Conservation (phyloP, 2,329 filamentous ascomycete species). For the Ascosphaera apis region DNA sequence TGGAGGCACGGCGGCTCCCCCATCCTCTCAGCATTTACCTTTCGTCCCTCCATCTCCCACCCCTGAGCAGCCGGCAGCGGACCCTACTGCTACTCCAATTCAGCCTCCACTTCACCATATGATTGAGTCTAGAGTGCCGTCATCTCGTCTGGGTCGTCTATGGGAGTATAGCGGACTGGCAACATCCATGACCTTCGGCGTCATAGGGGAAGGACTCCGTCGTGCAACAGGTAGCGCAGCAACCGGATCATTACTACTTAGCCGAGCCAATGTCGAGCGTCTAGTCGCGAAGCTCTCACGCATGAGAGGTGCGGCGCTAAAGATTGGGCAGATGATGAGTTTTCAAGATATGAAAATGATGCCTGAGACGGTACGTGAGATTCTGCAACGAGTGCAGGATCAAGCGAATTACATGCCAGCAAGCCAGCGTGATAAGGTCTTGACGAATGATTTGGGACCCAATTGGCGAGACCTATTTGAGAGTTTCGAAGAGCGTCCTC, state of each 20-base stretch:
- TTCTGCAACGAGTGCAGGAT: slow-evolving; percentile 85
- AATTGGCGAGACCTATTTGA: slow-evolving; percentile 69
- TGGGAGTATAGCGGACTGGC: slow-evolving; percentile 92
- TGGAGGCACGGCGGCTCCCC: not conserved
- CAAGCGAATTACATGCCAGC: slow-evolving; percentile 95
- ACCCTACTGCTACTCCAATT: too few relatives aligned
- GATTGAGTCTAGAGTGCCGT: slow-evolving; percentile 72
- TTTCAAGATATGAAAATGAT: slow-evolving; percentile 93
- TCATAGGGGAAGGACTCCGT: slow-evolving; percentile 63
- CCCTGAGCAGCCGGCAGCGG: too few relatives aligned
- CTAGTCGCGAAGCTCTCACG: slow-evolving; percentile 79
- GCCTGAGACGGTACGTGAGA: slow-evolving; percentile 63
- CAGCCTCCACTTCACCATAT: slow-evolving; percentile 37
- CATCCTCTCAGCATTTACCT: not conserved
- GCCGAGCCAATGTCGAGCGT: slow-evolving; percentile 73
- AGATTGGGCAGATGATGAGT: slow-evolving; percentile 93
- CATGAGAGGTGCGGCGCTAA: slow-evolving; percentile 93
- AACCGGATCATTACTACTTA: slow-evolving; percentile 62
- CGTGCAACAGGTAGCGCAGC: slow-evolving; percentile 43
- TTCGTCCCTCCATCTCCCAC: not conserved
- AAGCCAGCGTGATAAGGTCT: slow-evolving; percentile 71
- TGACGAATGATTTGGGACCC: slow-evolving; percentile 52
- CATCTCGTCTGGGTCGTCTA: slow-evolving; percentile 61
- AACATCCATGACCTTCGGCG: slow-evolving; percentile 85
- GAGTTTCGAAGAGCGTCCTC: slow-evolving; percentile 71